Evolutionary conservation across 2,329 filamentous ascomycete genomes (phyloP).

Genomic region (Cordyceps militaris): DNA sequence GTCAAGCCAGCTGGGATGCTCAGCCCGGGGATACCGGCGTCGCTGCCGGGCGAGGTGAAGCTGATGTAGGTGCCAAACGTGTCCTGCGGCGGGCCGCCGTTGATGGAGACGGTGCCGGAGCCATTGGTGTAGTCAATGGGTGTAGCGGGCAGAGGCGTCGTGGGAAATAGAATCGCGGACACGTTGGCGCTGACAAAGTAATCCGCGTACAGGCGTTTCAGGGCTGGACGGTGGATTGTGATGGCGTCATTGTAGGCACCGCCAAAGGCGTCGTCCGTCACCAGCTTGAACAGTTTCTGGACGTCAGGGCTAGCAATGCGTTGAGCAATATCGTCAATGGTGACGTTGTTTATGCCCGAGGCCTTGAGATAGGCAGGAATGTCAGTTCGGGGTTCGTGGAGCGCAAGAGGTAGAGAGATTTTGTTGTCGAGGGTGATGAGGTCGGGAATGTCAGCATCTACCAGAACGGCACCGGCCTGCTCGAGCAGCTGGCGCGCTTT

Average conservation of each 20-base stretch:
- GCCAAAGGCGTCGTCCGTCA: conserved; percentile 7
- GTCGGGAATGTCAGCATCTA: conserved; percentile 14
- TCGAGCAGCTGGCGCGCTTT: conserved; percentile 7
- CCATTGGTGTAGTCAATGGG: conserved; percentile 13
- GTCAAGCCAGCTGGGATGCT: conserved; percentile 15
- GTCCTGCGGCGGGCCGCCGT: conserved; percentile 14
- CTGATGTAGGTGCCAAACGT: conserved; percentile 13
- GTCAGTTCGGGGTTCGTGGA: conserved; percentile 13
- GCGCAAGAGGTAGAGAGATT: conserved; percentile 7
- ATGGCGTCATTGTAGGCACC: conserved; percentile 12
- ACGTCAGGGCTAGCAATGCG: conserved; percentile 15
- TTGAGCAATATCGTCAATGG: conserved; percentile 5
- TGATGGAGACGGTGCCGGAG: conserved; percentile 16
- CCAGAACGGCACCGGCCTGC: conserved; percentile 13
- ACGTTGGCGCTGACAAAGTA: conserved; percentile 13
- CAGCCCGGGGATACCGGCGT: conserved; percentile 17
- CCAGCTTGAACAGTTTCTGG: conserved; percentile 1
- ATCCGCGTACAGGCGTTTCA: conserved; percentile 14
- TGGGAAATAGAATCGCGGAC: conserved; percentile 16
- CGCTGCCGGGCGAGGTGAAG: conserved; percentile 14
- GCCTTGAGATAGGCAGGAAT: conserved; percentile 14
- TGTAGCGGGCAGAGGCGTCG: conserved; percentile 15
- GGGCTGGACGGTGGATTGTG: conserved; percentile 14
- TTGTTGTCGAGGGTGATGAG: conserved; percentile 12
- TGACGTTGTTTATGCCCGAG: conserved; percentile 5